phyloP scores from a whole-genome alignment of 176 grass and related monocot genomes.

The Olyra latifolia region DNA sequence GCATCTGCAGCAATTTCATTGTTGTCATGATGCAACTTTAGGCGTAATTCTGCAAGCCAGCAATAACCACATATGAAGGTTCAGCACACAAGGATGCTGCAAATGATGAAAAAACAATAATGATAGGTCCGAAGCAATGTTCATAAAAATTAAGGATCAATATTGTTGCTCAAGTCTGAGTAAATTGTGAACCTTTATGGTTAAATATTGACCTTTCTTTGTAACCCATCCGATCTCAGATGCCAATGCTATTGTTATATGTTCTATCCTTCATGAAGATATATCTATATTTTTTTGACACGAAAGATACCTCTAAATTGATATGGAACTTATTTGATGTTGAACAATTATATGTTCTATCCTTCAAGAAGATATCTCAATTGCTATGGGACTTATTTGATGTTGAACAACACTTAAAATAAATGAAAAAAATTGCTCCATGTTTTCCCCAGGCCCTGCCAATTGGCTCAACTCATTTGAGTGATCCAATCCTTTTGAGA shows the following conservation, averaged over 20 bases:
- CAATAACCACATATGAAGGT: neutral
- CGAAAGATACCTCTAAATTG: no score
- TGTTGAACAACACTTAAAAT: no score
- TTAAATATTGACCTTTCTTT: neutral
- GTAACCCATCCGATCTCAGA: neutral
- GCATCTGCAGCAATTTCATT: neutral
- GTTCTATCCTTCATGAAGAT: neutral
- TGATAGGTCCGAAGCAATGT: neutral
- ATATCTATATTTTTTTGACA: no score
- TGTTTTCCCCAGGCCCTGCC: neutral
- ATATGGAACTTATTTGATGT: neutral
- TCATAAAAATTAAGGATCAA: neutral
- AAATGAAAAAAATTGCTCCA: no score
- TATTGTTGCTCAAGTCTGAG: neutral
- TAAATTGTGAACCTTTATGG: neutral
- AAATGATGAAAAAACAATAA: neutral
- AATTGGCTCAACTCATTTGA: neutral
- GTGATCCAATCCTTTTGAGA: neutral
- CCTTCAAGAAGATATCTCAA: no score
- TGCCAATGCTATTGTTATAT: neutral
- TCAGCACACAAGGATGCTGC: neutral
- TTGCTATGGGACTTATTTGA: no score
- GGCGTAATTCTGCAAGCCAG: neutral
- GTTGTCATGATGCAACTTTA: neutral
- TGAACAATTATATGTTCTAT: no score